These are phyloP conservation scores for Magnusiomyces sp. DNA, from an alignment of 1,139 yeast genomes.

Conservation along the genomic window DNA sequence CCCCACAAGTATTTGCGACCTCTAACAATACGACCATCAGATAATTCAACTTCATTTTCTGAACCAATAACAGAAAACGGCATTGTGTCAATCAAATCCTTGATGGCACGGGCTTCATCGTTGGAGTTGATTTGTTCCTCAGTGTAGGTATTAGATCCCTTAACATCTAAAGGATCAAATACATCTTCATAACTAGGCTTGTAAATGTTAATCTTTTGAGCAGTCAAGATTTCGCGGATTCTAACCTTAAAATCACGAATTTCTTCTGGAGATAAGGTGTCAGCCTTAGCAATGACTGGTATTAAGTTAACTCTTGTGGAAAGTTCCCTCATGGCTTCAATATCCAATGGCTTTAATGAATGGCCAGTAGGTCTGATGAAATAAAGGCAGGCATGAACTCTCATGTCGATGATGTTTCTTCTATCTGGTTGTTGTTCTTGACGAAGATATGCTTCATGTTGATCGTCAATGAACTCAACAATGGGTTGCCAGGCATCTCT, in stretches of 20 bases:
- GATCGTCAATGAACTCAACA: constrained; percentile 91
- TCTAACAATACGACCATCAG: constrained; percentile 66
- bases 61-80: constrained; percentile 93
- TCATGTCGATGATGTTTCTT: constrained; percentile 48
- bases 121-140: constrained; percentile 42
- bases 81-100: constrained; percentile 79
- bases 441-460: constrained; percentile 87
- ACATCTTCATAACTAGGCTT: constrained; percentile 54
- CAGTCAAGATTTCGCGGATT: constrained; percentile 80
- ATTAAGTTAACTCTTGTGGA: constrained; percentile 85
- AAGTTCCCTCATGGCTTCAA: constrained; percentile 84
- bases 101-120: constrained; percentile 51
- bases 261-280: constrained; percentile 79
- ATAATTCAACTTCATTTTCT: constrained; percentile 72
- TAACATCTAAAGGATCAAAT: constrained; percentile 13
- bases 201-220: constrained; percentile 84
- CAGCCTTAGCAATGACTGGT: constrained; percentile 93
- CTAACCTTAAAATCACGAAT: constrained; percentile 74
- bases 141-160: constrained; percentile 15
- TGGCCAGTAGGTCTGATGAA: constrained; percentile 97
- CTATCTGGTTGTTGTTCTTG: constrained; percentile 95
- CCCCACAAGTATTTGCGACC: constrained; percentile 99
- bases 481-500: constrained; percentile 90
- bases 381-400: constrained; percentile 93
- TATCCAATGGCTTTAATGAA: constrained; percentile 85